Evolutionary conservation across 2,329 filamentous ascomycete species (phyloP).

Genomic region (Monilinia vaccinii-corymbosi): DNA sequence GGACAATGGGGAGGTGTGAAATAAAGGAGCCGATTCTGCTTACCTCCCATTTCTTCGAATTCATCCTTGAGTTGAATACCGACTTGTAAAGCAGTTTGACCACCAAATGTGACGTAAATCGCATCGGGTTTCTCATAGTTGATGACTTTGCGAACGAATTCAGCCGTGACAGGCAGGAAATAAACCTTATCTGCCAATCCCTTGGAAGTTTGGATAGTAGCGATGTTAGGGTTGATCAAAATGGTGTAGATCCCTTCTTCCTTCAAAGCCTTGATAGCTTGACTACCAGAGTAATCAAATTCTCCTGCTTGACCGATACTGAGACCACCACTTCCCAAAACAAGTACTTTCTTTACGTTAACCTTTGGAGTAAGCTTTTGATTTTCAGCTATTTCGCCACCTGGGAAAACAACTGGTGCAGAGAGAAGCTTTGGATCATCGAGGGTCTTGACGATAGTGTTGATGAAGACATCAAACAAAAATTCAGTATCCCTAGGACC

Average conservation of each 20-base stretch:
- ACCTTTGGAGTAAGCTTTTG: constrained; percentile 67
- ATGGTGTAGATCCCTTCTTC: constrained; percentile 87
- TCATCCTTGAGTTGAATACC: constrained; percentile 94
- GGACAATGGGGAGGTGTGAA: not conserved
- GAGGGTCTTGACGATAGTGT: constrained; percentile 67
- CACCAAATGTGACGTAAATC: constrained; percentile 94
- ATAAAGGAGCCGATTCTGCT: not conserved
- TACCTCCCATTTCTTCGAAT: not conserved
- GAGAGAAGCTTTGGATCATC: constrained; percentile 57
- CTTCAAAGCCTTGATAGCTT: constrained; percentile 93
- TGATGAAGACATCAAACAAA: constrained; percentile 93
- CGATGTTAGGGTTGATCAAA: constrained; percentile 96
- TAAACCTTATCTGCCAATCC: constrained; percentile 94
- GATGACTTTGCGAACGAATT: constrained; percentile 97
- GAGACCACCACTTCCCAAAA: constrained; percentile 90
- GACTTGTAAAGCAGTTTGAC: constrained; percentile 92
- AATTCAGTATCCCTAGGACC: constrained; percentile 94
- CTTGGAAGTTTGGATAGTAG: constrained; percentile 96
- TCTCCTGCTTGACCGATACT: constrained; percentile 97
- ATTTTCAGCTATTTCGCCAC: constrained; percentile 73
- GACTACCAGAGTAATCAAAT: constrained; percentile 93
- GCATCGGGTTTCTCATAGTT: constrained; percentile 92
- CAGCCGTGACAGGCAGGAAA: constrained; percentile 93
- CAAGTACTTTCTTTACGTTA: constrained; percentile 92
- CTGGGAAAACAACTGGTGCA: constrained; percentile 76